Evolutionary conservation across 331 rosid species (phyloP), one percentile per base, ranked within the genome.

Genomic region (Spiraea crenata): DNA sequence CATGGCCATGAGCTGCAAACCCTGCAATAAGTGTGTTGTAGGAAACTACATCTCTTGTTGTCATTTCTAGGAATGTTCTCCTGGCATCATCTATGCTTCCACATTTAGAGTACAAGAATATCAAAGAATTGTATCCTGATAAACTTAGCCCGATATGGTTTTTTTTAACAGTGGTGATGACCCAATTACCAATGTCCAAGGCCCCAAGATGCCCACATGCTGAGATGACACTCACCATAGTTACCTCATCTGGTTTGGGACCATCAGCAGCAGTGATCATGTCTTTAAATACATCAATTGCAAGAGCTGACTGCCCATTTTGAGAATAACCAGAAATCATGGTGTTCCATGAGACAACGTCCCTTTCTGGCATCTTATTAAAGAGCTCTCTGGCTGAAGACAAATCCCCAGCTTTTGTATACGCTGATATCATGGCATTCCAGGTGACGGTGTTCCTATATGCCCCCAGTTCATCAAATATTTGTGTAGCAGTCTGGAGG

Each of bases 141-240:
- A 82, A 59, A 60, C 83, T 75, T 59, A 82, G 79, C 59, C 20
- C 83, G 69, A 86, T 86, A 57, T 67, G 73, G 57, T 76, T 75
- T 75, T 82, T 85, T 17, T 20, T 67, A 31, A 84, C 73, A 54
- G 78, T 57, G 63, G 70, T 82, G 75, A 88, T 63, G 17, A 76
- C 85, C 91, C 91, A 88, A 57, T 80, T 80, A 69, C 95, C 87
- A 41, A 86, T 76, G 57, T 81, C 81, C 67, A 84, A 76, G 17
- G 83, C 89, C 66, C 89, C 89, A 67, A 88, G 82, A 82, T 88
- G 95, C 60, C 89, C 95, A 82, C 91, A 88, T 8, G 91, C 89
- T 51, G 95, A 84, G 49, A 88, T 71, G 57, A 86, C 87, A 80
- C 86, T 86, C 42, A 83, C 88, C 84, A 84, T 63, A 45, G 95